Conservation (phyloP, 1,284 basidiomycete genomes). For the Mycena citricolor region DNA sequence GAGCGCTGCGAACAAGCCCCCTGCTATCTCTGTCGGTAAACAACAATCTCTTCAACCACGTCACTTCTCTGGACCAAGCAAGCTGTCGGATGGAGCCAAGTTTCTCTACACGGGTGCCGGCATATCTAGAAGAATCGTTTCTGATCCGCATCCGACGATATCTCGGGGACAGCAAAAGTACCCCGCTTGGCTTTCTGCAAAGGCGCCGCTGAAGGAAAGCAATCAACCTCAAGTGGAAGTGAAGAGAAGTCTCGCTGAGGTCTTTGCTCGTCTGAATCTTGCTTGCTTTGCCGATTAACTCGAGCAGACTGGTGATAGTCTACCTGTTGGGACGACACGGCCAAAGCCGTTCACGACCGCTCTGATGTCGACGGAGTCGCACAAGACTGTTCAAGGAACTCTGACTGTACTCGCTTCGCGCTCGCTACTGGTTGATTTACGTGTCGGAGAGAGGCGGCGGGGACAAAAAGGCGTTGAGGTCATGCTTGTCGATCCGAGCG, state of each 20-base stretch:
- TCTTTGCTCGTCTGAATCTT: constrained; percentile 17
- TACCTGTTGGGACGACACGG: constrained; percentile 35
- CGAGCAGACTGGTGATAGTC: constrained; percentile 7
- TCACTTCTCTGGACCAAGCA: too few species aligned
- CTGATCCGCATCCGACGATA: constrained; percentile 21
- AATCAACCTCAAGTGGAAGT: too few species aligned
- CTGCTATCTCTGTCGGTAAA: too few species aligned
- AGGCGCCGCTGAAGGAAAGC: too few species aligned
- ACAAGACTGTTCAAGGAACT: constrained; percentile 49
- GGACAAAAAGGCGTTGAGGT: constrained; percentile 48
- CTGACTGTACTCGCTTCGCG: constrained; percentile 49
- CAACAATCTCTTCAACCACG: too few species aligned
- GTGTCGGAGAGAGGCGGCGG: constrained; percentile 50
- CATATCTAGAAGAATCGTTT: constrained; percentile 22
- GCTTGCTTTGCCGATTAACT: constrained; percentile 21
- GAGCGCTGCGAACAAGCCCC: too few species aligned
- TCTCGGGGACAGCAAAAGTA: too few species aligned
- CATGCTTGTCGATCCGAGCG: constrained; percentile 41
- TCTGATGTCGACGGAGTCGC: constrained; percentile 41
- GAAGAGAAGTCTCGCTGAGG: not conserved
- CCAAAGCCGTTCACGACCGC: constrained; percentile 38
- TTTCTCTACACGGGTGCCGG: too few species aligned
- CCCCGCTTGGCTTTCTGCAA: too few species aligned
- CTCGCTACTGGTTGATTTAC: constrained; percentile 51
- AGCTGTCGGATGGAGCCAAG: too few species aligned